Evolutionary conservation across 2,329 filamentous ascomycete species (phyloP).

Genomic region (Exophiala phaeomuriformis): DNA sequence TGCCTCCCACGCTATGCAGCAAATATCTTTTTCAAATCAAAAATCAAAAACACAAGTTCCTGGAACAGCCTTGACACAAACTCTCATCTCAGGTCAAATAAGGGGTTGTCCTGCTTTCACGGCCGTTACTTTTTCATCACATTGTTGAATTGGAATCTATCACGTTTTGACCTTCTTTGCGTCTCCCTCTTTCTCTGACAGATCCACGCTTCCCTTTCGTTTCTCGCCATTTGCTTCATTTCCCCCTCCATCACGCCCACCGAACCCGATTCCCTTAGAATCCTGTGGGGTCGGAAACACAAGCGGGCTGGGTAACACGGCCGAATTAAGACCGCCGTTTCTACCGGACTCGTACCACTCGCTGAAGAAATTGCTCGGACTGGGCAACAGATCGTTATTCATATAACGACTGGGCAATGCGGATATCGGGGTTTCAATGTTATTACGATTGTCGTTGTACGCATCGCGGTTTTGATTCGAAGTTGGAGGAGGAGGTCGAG

Average conservation of each 20-base stretch:
- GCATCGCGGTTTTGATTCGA: conserved; percentile 37
- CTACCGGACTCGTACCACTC: conserved; percentile 59
- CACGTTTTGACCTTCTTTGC: conserved; percentile 25
- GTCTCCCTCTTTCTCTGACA: conserved; percentile 19
- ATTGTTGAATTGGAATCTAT: neutral
- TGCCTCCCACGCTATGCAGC: neutral
- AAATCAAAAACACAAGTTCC: too few species aligned
- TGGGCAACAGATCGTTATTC: conserved; percentile 77
- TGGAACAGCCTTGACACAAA: too few species aligned
- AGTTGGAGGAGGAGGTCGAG: conserved; percentile 69
- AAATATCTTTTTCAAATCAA: neutral
- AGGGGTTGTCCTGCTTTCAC: neutral
- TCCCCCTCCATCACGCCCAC: conserved; percentile 15
- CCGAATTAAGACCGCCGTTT: conserved; percentile 55
- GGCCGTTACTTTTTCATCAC: neutral
- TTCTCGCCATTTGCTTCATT: conserved; percentile 22
- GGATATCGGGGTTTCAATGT: conserved; percentile 74
- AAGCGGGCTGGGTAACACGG: conserved; percentile 85
- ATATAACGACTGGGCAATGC: conserved; percentile 88
- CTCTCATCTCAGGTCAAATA: neutral
- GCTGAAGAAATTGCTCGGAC: conserved; percentile 84
- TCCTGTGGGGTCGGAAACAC: conserved; percentile 22
- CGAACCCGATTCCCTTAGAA: conserved; percentile 15
- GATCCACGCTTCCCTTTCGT: conserved; percentile 20
- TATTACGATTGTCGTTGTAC: conserved; percentile 32